These are phyloP conservation scores for Zizania palustris DNA, from an alignment of 202 grass and related monocot genomes.

Conservation along the genomic window DNA sequence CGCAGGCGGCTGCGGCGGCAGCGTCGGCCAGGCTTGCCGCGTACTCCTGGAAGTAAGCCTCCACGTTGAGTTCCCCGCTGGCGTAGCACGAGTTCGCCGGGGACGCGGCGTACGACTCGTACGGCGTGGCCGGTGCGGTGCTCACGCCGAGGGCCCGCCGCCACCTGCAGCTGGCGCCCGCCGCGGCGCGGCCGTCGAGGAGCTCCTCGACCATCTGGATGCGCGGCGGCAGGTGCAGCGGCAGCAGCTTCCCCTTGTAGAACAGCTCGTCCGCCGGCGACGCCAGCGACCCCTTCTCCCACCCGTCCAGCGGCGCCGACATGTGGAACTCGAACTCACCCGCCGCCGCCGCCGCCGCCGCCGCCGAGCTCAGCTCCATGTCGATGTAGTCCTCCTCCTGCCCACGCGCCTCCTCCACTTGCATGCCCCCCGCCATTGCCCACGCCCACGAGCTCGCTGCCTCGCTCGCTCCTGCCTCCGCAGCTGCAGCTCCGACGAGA, in stretches of 20 bases:
- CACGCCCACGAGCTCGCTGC: too few relatives aligned
- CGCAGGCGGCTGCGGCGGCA: background rate
- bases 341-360: background rate
- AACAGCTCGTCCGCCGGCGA: constrained; percentile 90
- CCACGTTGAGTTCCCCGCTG: constrained; percentile 64
- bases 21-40: constrained; percentile 15
- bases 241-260: constrained; percentile 94
- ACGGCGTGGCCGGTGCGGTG: constrained; percentile 69
- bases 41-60: constrained; percentile 76
- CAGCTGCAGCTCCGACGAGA: background rate
- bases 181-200: constrained; percentile 36
- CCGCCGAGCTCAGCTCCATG: constrained; percentile 63
- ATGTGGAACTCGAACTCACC: constrained; percentile 86
- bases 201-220: constrained; percentile 77
- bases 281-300: constrained; percentile 25
- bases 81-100: constrained; percentile 57
- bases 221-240: constrained; percentile 74
- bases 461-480: background rate
- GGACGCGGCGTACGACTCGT: constrained; percentile 66
- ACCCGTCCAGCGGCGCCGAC: constrained; percentile 48
- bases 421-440: constrained; percentile 43
- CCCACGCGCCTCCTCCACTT: background rate
- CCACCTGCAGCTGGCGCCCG: background rate
- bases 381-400: constrained; percentile 90
- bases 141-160: constrained; percentile 24